These are phyloP conservation scores for Zymoseptoria ardabiliae DNA, from an alignment of 2,329 filamentous ascomycete genomes.

Conservation along the genomic window DNA sequence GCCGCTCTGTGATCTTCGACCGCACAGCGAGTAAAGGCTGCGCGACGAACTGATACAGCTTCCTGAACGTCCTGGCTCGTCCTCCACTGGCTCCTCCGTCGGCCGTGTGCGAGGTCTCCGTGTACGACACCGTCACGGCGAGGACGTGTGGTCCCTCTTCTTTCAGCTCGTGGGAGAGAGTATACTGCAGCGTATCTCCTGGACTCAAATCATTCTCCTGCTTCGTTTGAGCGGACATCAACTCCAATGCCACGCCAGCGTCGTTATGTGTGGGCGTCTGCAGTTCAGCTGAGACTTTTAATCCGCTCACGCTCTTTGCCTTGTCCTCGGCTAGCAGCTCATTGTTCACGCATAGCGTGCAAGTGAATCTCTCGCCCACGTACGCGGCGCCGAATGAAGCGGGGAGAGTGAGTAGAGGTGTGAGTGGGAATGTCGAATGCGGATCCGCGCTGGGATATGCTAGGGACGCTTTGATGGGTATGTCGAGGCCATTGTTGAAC, in stretches of 20 bases:
- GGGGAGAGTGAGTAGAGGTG: constrained; percentile 68
- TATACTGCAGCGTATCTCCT: constrained; percentile 67
- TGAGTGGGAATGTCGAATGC: constrained; percentile 49
- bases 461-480: constrained; percentile 58
- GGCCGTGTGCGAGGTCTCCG: constrained; percentile 55
- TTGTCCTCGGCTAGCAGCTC: constrained; percentile 47
- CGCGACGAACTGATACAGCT: constrained; percentile 93
- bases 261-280: constrained; percentile 74
- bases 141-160: constrained; percentile 93
- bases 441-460: constrained; percentile 55
- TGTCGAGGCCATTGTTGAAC: constrained; percentile 40
- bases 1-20: constrained; percentile 67
- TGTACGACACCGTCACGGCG: constrained; percentile 89
- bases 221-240: constrained; percentile 43
- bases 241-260: constrained; percentile 51
- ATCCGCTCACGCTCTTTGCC: constrained; percentile 56
- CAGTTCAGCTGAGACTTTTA: constrained; percentile 86
- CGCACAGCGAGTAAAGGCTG: constrained; percentile 83
- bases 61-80: constrained; percentile 78
- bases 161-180: constrained; percentile 79
- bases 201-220: constrained; percentile 39
- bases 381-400: constrained; percentile 90
- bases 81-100: constrained; percentile 44
- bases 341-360: constrained; percentile 93
- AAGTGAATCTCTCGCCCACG: constrained; percentile 90